phyloP scores from a whole-genome alignment of 306 rosid species.

The Chamaecrista fasciculata region DNA sequence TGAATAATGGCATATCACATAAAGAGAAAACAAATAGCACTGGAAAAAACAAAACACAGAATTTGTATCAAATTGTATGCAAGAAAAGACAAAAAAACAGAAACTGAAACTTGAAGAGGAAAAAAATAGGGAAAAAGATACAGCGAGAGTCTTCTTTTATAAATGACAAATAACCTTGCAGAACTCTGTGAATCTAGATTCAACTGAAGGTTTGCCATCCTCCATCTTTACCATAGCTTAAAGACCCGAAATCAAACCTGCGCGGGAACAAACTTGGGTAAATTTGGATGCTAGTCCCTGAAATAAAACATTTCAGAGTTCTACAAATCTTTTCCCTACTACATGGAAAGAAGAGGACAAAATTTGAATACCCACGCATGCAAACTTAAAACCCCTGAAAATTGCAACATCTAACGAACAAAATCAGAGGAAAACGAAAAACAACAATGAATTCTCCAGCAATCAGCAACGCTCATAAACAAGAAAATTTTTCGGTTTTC shows the following conservation, averaged over 20 bases:
- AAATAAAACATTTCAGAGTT: not conserved
- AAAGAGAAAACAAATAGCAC: not conserved
- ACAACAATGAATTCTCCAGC: not conserved
- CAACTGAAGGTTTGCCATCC: constrained; percentile 38
- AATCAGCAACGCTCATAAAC: not conserved
- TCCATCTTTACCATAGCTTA: constrained; percentile 46
- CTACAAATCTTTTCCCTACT: not conserved
- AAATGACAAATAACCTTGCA: constrained; percentile 54
- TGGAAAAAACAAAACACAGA: not conserved
- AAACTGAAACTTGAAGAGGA: not conserved
- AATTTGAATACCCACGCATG: not conserved
- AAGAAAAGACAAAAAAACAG: not conserved
- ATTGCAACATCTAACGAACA: not conserved
- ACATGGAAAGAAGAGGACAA: not conserved
- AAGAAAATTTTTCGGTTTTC: not conserved
- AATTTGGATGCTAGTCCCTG: not conserved
- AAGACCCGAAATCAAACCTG: constrained; percentile 7
- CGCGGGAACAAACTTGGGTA: not conserved
- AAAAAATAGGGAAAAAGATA: not conserved
- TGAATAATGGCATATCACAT: not conserved
- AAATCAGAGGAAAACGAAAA: not conserved
- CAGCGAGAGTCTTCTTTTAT: not conserved
- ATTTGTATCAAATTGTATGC: not conserved
- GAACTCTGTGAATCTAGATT: constrained; percentile 54
- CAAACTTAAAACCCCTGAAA: not conserved